Conservation (phyloP, 495 filamentous ascomycete species). For the Aspergillus bertholletiae region DNA sequence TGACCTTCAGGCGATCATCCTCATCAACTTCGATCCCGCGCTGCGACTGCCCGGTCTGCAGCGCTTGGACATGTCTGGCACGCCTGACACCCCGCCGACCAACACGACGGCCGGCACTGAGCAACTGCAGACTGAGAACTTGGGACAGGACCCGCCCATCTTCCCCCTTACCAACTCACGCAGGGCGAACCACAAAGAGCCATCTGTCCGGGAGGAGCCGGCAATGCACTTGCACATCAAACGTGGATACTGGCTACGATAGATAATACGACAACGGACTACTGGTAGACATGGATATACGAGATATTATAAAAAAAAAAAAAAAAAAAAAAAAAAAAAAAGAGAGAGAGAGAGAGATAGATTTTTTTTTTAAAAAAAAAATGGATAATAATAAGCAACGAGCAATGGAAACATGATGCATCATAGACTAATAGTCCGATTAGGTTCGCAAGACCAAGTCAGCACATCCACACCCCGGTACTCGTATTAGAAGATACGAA, state of each 20-base stretch:
- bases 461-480: background rate
- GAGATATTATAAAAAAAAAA: no score
- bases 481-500: background rate
- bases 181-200: slow-evolving; percentile 14
- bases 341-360: no score
- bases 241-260: slow-evolving; percentile 39
- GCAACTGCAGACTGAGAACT: no score
- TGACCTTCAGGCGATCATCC: slow-evolving; percentile 48
- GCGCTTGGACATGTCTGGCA: slow-evolving; percentile 5
- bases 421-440: no score
- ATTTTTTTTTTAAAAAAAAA: no score
- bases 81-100: slow-evolving; percentile 4
- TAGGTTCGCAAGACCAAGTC: no score
- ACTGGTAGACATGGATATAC: background rate
- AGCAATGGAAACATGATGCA: no score
- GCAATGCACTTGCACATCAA: slow-evolving; percentile 34
- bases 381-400: no score
- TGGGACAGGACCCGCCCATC: slow-evolving; percentile 12
- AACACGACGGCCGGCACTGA: background rate
- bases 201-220: slow-evolving; percentile 26
- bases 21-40: slow-evolving; percentile 62
- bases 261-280: slow-evolving; percentile 1
- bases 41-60: slow-evolving; percentile 37
- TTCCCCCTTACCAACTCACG: slow-evolving; percentile 6
- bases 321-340: no score